Evolutionary conservation across 2,329 filamentous ascomycete genomes (phyloP), one percentile per base, ranked within the genome.

Genomic region (Paraconiothyrium brasiliense): DNA sequence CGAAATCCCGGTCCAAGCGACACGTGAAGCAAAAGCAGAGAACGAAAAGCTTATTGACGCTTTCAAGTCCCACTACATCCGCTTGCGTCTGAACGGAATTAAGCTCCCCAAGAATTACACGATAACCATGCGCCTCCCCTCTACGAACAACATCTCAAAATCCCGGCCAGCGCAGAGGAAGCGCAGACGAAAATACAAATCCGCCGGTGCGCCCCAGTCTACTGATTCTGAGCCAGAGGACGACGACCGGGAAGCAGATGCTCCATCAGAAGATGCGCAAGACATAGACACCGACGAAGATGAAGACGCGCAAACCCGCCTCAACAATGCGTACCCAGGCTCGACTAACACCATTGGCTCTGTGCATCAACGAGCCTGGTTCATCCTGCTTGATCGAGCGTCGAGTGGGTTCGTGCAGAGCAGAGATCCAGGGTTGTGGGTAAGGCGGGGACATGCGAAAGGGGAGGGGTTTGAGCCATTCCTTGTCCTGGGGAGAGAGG

Each of bases 281-380:
- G 68, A 73, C 13, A 59, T 71, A 2, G 81, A 86, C 59, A 84
- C 88, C 61, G 82, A 85, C 43, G 39, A 56, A 0, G 63, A 65
- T 16, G 61, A 66, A 65, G 76, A 84, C 14, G 59, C 63, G 1
- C 52, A 54, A 43, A 82, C 90, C 27, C 84, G 87, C 8, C 73
- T 73, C 2, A 86, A 84, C 6, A 92, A 92, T 67, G 88, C 89
- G 4, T 92, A 92, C 68, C 78, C 85, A 0, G 89, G 90, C 5
- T 87, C 90, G 0, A 81, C 70, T 1, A 92, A 92, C 68, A 85
- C 83, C 2, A 88, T 92, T 44, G 87, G 85, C 6, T 91, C 89
- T 41, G 80, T 92, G 4, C 85, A 92, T 67, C 89, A 92, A 73
- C 83, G 89, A 5, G 81, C 83, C 46, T 92, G 89, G 90, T 90